Conservation (phyloP, 225 moss, liverwort and hornwort genomes). For the Pleurozium schreberi region DNA sequence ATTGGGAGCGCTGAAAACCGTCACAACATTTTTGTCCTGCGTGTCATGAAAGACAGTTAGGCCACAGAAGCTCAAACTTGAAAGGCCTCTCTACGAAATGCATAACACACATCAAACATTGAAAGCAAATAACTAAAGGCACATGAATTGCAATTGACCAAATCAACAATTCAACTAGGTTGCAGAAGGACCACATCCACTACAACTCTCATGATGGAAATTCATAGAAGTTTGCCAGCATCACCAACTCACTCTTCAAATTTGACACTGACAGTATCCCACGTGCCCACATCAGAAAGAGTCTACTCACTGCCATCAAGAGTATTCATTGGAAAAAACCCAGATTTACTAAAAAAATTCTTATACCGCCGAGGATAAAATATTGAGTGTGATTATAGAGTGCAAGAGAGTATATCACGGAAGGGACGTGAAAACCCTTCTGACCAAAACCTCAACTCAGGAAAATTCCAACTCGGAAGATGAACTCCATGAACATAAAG, state of each 20-base stretch:
- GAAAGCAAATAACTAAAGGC: neutral
- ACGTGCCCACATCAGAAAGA: neutral
- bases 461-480: neutral
- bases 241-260: neutral
- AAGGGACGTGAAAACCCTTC: neutral
- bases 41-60: neutral
- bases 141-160: neutral
- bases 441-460: neutral
- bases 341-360: neutral
- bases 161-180: neutral
- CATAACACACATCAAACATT: neutral
- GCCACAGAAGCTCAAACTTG: neutral
- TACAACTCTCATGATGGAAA: neutral
- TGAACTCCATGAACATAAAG: neutral
- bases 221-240: neutral
- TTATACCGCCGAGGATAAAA: neutral
- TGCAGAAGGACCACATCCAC: neutral
- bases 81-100: neutral
- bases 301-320: neutral
- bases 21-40: constrained; percentile 98
- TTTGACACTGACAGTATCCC: neutral
- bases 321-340: neutral
- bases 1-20: constrained; percentile 97
- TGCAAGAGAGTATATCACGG: neutral
- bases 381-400: neutral